Evolutionary conservation across 345 rosid species (phyloP).

Genomic region (Rhizophora apiculata): DNA sequence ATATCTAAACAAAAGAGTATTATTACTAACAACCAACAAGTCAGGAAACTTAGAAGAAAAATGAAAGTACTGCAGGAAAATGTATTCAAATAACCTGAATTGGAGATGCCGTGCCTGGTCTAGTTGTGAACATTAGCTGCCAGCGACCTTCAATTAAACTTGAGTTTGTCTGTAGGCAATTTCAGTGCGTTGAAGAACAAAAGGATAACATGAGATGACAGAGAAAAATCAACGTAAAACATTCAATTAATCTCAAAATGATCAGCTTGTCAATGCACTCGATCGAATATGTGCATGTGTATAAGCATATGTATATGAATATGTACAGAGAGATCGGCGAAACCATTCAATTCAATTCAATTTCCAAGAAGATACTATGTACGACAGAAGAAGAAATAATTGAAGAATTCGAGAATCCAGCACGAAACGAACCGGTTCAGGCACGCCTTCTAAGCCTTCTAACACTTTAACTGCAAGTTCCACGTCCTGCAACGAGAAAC

Average conservation of each 20-base stretch:
- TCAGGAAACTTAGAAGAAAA: neutral
- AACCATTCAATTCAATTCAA: too few species aligned
- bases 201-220: too few species aligned
- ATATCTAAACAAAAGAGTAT: neutral
- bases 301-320: too few species aligned
- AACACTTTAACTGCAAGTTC: constrained; percentile 67
- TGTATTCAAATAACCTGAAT: constrained; percentile 60
- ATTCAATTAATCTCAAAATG: too few species aligned
- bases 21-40: neutral
- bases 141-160: constrained; percentile 83
- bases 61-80: neutral
- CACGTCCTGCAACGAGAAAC: constrained; percentile 50
- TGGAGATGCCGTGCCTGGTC: constrained; percentile 97
- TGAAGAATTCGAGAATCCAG: neutral
- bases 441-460: constrained; percentile 64
- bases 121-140: constrained; percentile 90
- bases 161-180: constrained; percentile 55
- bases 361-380: too few species aligned
- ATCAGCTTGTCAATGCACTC: too few species aligned
- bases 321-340: too few species aligned
- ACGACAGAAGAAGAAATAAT: too few species aligned
- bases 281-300: too few species aligned
- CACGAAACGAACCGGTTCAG: constrained; percentile 67
- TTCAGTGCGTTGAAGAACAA: neutral
- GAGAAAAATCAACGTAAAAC: too few species aligned